Conservation (phyloP, 768 basidiomycete genomes). For the Suillus subalutaceus region DNA sequence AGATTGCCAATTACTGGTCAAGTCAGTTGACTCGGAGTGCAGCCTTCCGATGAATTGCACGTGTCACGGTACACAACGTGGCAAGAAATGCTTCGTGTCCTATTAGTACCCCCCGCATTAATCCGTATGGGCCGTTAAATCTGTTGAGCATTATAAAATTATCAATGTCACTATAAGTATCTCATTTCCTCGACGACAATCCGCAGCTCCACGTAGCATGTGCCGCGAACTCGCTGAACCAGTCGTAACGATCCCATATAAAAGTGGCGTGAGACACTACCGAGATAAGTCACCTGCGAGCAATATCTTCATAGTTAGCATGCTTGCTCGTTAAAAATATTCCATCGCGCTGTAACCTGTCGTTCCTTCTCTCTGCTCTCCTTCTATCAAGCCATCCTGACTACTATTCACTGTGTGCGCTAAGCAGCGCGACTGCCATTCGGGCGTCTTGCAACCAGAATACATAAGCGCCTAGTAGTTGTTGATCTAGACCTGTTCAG, state of each 20-base stretch:
- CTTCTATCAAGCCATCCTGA: not conserved
- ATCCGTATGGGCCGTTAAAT: not conserved
- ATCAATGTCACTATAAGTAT: not conserved
- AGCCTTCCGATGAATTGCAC: not conserved
- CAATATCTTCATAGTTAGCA: not conserved
- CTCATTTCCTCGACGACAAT: not conserved
- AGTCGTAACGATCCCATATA: not conserved
- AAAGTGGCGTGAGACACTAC: conserved; percentile 18
- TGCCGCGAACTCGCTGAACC: not conserved
- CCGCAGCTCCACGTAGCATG: not conserved
- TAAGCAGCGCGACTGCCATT: conserved; percentile 18
- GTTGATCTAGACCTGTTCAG: not conserved
- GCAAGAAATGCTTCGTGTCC: not conserved
- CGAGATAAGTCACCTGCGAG: conserved; percentile 14
- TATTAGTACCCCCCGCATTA: not conserved
- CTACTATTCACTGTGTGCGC: not conserved
- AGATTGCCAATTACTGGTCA: not conserved
- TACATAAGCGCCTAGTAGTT: not conserved
- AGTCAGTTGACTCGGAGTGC: not conserved
- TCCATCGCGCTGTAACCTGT: not conserved
- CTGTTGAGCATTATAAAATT: not conserved
- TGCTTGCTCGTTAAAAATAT: conserved; percentile 2
- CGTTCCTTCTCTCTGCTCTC: conserved; percentile 3
- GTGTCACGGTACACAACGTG: not conserved
- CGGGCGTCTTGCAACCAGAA: conserved; percentile 15